phyloP scores from a whole-genome alignment of 495 filamentous ascomycete species.

The Arthonia radiata region DNA sequence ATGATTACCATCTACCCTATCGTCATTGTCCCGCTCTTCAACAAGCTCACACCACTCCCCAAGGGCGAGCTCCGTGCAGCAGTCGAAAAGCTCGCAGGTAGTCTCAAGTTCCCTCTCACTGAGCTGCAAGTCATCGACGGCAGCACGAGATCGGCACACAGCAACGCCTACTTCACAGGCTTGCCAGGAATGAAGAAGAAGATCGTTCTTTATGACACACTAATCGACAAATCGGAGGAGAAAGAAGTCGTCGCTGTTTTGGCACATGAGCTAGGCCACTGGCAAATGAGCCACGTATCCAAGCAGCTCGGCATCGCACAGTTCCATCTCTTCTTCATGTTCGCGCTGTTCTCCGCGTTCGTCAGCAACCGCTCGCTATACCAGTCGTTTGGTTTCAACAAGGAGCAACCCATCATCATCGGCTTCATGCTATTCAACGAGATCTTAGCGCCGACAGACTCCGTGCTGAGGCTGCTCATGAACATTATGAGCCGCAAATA shows the following conservation, averaged over 20 bases:
- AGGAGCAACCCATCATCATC: constrained; percentile 72
- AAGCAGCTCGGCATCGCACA: constrained; percentile 66
- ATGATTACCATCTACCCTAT: constrained; percentile 93
- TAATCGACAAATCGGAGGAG: constrained; percentile 80
- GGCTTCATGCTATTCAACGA: constrained; percentile 94
- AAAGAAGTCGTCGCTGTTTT: constrained; percentile 88
- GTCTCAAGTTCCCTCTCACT: constrained; percentile 68
- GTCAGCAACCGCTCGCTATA: constrained; percentile 86
- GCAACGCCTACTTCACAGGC: constrained; percentile 96
- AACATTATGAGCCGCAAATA: constrained; percentile 83
- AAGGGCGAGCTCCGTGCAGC: constrained; percentile 66
- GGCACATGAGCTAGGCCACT: constrained; percentile 89
- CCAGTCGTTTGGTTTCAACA: constrained; percentile 68
- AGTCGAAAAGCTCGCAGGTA: constrained; percentile 64
- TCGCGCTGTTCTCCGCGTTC: constrained; percentile 87
- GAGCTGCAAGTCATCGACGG: constrained; percentile 93
- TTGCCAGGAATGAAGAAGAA: constrained; percentile 99
- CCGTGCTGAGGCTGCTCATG: constrained; percentile 77
- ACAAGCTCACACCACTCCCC: constrained; percentile 84
- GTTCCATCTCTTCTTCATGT: constrained; percentile 87
- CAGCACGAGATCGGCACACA: constrained; percentile 88
- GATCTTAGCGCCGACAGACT: constrained; percentile 73
- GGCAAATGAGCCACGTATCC: constrained; percentile 85
- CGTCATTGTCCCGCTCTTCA: constrained; percentile 83
- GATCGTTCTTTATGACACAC: constrained; percentile 94